Conservation (phyloP, 208 protist species). For the Leishmania lainsoni region DNA sequence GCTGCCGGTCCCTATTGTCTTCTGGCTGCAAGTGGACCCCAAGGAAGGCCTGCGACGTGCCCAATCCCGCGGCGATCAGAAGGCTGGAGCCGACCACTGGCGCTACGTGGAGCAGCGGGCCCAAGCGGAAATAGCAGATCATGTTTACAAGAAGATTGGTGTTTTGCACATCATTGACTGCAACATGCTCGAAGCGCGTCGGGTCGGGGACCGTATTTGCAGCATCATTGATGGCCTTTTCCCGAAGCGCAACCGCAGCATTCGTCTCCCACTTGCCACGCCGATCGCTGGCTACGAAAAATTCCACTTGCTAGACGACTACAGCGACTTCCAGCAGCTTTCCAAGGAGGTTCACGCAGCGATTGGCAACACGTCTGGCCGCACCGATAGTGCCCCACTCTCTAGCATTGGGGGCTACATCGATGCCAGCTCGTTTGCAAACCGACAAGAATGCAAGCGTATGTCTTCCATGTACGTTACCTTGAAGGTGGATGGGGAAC, state of each 20-base stretch:
- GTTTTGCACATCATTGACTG: constrained; percentile 57
- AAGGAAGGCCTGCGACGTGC: constrained; percentile 66
- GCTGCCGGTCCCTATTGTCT: constrained; percentile 73
- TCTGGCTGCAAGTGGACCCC: constrained; percentile 76
- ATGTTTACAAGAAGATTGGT: constrained; percentile 62
- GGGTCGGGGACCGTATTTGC: constrained; percentile 51
- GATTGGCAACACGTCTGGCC: constrained; percentile 63
- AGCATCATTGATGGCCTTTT: constrained; percentile 53
- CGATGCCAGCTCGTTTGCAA: constrained; percentile 59
- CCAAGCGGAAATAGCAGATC: constrained; percentile 58
- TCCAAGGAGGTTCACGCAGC: constrained; percentile 59
- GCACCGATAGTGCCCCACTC: constrained; percentile 71
- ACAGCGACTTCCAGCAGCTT: constrained; percentile 60
- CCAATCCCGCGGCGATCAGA: constrained; percentile 52
- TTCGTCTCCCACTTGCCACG: constrained; percentile 29
- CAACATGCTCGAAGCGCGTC: constrained; percentile 38
- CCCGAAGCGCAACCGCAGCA: constrained; percentile 29
- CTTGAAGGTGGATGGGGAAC: constrained; percentile 79
- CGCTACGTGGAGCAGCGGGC: constrained; percentile 76
- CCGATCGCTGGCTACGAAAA: constrained; percentile 27
- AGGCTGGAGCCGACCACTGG: constrained; percentile 47
- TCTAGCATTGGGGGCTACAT: constrained; percentile 79
- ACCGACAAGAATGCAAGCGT: constrained; percentile 28
- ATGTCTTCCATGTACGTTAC: constrained; percentile 71
- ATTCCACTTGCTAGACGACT: constrained; percentile 58